Base-by-base conservation (phyloP, 2,329 filamentous ascomycete species). In the Aspergillus neotritici region DNA sequence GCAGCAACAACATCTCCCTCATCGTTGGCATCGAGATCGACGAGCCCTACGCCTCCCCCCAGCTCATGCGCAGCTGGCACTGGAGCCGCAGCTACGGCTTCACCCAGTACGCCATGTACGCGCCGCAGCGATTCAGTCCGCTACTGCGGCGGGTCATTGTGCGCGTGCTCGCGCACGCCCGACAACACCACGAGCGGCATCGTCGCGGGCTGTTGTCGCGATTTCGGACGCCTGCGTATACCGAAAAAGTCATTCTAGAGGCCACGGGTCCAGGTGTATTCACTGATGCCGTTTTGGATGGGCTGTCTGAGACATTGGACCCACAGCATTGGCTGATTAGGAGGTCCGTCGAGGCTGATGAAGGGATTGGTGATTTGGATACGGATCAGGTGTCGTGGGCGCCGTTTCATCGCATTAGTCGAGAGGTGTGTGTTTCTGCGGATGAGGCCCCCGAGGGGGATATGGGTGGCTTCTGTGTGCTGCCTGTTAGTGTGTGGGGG, bases 401-500 rank as follows among this genome's bases (percentile, higher is more conserved):
- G 1, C 62, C 63, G 12, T 65, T 66, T 31, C 53, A 64, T 33
- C 30, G 49, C 6, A 49, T 66, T 5, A 28, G 40, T 4, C 33
- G 58, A 4, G 51, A 56, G 1, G 15, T 63, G 7, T 64, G 62
- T 34, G 46, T 62, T 1, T 50, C 58, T 9, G 55, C 48, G 0
- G 45, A 46, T 0, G 55, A 61, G 12, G 48, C 55, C 2, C 46
- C 37, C 25, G 8, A 41, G 3, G 55, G 87, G 1, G 74, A 82
- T 7, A 80, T 88, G 56, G 87, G 87, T 17, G 87, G 87, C 3
- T 80, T 94, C 49, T 95, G 94, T 85, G 82, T 94, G 5, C 68
- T 97, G 35, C 91, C 91, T 0, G 70, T 95, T 31, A 96, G 95
- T 60, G 58, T 53, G 2, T 66, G 63, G 63, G 63, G 59, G 0